Evolutionary conservation across 192 early-diverging fungal species (phyloP).

Genomic region (Gaertneriomyces semiglobifer): DNA sequence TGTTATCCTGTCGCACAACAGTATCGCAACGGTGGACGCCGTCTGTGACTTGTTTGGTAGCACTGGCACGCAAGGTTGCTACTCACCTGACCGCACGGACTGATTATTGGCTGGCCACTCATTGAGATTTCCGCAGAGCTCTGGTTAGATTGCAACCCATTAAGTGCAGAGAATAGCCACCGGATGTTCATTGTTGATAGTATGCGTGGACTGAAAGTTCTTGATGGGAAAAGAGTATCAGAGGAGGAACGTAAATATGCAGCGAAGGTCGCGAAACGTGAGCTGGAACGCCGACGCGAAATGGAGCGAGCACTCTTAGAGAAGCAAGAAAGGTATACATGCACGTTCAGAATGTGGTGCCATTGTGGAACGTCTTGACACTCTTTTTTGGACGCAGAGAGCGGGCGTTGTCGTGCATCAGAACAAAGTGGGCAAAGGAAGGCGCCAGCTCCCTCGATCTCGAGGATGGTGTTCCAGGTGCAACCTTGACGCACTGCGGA

Average conservation of each 20-base stretch:
- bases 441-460: background rate
- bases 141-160: constrained; percentile 16
- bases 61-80: too few relatives aligned
- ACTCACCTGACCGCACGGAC: too few relatives aligned
- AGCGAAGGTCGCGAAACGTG: constrained; percentile 39
- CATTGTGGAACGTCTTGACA: constrained; percentile 1
- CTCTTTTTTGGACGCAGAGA: background rate
- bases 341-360: background rate
- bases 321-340: constrained; percentile 38
- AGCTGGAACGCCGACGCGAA: constrained; percentile 41
- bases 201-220: constrained; percentile 35
- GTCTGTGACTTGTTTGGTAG: too few relatives aligned
- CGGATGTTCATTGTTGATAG: constrained; percentile 40
- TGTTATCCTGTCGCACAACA: too few relatives aligned
- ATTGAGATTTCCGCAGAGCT: constrained; percentile 7
- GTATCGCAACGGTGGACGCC: too few relatives aligned
- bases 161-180: constrained; percentile 28
- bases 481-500: too few relatives aligned
- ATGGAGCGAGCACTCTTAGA: constrained; percentile 28
- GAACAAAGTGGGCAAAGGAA: background rate
- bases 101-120: too few relatives aligned
- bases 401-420: background rate
- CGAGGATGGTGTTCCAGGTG: constrained; percentile 3
- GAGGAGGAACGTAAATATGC: constrained; percentile 51
- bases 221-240: constrained; percentile 44